A percentile compares a stretch with the other conserved stretches of the same genome.
Conservation (phyloP, 345 rosid species). For the Gossypium thurberi region DNA sequence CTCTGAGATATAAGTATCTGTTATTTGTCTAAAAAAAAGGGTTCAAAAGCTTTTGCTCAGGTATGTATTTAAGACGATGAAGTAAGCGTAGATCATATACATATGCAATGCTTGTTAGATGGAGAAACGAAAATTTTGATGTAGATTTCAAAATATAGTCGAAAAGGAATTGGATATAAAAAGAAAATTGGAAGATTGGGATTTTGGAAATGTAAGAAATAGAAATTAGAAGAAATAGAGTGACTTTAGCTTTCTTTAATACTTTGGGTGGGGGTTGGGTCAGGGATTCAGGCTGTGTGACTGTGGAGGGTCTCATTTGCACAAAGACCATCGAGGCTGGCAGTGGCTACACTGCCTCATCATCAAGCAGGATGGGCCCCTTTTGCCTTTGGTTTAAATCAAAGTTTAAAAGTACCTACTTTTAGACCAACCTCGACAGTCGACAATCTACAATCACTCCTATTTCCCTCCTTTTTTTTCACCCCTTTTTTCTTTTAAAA, state of each 20-base stretch:
- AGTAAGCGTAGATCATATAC: too few species aligned
- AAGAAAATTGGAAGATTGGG: conserved; percentile 9
- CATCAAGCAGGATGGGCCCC: conserved; percentile 3
- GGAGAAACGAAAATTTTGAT: too few species aligned
- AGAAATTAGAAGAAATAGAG: neutral
- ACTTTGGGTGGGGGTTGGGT: conserved; percentile 24
- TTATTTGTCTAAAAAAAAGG: too few species aligned
- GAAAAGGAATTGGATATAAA: neutral
- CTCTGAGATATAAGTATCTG: too few species aligned
- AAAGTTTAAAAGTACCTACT: conserved; percentile 24
- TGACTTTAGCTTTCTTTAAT: conserved; percentile 26
- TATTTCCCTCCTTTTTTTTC: neutral
- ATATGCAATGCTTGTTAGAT: neutral
- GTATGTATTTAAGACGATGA: too few species aligned
- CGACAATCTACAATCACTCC: conserved; percentile 31
- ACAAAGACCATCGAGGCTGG: neutral
- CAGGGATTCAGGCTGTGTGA: conserved; percentile 15
- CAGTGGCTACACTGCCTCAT: neutral
- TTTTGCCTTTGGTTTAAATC: conserved; percentile 13
- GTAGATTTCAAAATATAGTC: neutral
- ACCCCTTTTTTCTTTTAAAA: neutral
- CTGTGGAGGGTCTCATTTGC: neutral
- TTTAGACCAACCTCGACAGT: conserved; percentile 38
- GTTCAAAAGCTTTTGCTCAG: too few species aligned
- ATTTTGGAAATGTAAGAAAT: neutral